Base-by-base conservation (phyloP, 345 rosid species). In the Limnanthes douglasii region DNA sequence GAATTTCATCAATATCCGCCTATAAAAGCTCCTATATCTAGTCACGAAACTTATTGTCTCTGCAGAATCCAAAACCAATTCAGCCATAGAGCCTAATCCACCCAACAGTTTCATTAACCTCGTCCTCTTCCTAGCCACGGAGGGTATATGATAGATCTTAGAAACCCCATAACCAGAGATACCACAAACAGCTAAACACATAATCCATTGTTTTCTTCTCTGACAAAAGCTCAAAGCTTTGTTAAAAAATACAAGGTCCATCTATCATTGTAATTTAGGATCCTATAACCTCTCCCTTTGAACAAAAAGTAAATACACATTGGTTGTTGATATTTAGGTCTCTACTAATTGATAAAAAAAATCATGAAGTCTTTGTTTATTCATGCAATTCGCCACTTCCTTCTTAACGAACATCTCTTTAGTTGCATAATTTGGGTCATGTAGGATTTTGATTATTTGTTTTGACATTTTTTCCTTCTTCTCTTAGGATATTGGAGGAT, bases 401-500 rank as follows among this genome's bases (percentile, higher is more conserved):
- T 13, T 3, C 12, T 31, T 14, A 13, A 6, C 3, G 8, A 6
- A 14, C 5, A 14, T 48, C 25, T 12, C 6, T 6, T 38, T 15
- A 7, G 8, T 42, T 17, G 21, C 11, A 11, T 8, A 21, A 28
- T 28, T 6, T 34, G 34, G 11, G 7, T 36, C n/a, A 6, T 12
- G 3, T 6, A 6, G 11, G 6, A 18, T 31, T 6, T 18, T 31
- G 15, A 31, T 31, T 18, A 5, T 11, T 31, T n/a, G 35, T 11
- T 31, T n/a, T 33, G 34, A 49, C 22, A 22, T 35, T 21, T 18
- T 39, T 15, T 15, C 31, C 5, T 35, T 35, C 24, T 32, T 37
- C 5, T 49, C 14, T 41, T 34, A 88, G 98, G 98, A 88, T 58
- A 88, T 88, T 57, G 98, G 98, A 58, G 98, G 98, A 36, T 88